Percentiles rank a stretch among this genome's conserved stretches.
Evolutionary conservation across 306 rosid genomes (phyloP).

Genomic region (Prosopis cineraria): DNA sequence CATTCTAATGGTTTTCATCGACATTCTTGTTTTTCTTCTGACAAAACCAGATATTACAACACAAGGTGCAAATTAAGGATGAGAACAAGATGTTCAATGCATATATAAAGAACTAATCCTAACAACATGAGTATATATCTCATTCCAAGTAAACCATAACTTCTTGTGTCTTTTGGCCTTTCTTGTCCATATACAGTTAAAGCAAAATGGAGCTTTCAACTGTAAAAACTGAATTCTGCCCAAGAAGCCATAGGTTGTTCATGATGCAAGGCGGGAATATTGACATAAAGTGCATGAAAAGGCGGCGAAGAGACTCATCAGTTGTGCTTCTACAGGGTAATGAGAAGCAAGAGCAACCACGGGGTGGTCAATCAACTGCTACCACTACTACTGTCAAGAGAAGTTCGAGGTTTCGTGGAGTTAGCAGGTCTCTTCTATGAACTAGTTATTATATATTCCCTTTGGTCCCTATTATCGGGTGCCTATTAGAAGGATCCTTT

Average conservation of each 20-base stretch:
- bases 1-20: conserved; percentile 54
- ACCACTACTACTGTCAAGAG: conserved; percentile 58
- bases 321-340: conserved; percentile 22
- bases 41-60: conserved; percentile 21
- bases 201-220: conserved; percentile 47
- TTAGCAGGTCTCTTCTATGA: conserved; percentile 57
- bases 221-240: conserved; percentile 51
- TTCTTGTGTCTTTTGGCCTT: not conserved
- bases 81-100: conserved; percentile 13
- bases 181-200: not conserved
- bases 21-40: conserved; percentile 28
- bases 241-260: conserved; percentile 40
- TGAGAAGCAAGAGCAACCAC: conserved; percentile 37
- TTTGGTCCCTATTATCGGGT: too few relatives aligned
- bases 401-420: conserved; percentile 83
- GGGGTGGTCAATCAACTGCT: conserved; percentile 40
- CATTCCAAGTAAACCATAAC: conserved; percentile 8
- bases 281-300: conserved; percentile 46
- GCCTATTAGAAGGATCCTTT: too few relatives aligned
- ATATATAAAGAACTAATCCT: conserved; percentile 24
- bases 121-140: conserved; percentile 16
- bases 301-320: conserved; percentile 54
- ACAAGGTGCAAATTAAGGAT: conserved; percentile 35
- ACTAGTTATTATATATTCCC: not conserved
- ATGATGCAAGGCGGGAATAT: conserved; percentile 42